phyloP scores from a whole-genome alignment of 2,329 filamentous ascomycete species.

The Sporothrix brasiliensis region DNA sequence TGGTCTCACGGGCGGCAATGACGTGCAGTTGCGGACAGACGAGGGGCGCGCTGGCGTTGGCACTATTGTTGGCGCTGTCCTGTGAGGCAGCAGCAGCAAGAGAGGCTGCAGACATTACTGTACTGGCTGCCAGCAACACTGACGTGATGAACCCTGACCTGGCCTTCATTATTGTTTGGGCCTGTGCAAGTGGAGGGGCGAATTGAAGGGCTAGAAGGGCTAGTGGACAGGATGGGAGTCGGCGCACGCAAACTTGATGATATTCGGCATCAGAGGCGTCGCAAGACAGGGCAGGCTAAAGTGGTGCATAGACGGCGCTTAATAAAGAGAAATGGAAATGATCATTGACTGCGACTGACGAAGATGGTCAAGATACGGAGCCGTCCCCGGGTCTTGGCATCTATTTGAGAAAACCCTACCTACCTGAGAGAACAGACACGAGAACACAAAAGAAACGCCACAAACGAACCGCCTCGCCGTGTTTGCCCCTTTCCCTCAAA shows the following conservation, averaged over 20 bases:
- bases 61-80: background rate
- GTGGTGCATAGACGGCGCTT: background rate
- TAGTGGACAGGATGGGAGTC: background rate
- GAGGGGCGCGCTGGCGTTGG: background rate
- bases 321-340: too few species aligned
- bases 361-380: background rate
- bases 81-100: background rate
- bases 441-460: background rate
- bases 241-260: background rate
- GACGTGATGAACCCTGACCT: background rate
- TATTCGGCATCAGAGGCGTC: background rate
- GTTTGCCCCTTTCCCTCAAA: background rate
- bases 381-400: slow-evolving; percentile 1
- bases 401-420: background rate
- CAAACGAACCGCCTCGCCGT: background rate
- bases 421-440: background rate
- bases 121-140: background rate
- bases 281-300: background rate
- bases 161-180: background rate
- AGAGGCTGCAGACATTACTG: background rate
- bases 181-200: background rate
- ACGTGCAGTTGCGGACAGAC: slow-evolving; percentile 51
- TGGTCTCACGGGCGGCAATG: slow-evolving; percentile 56
- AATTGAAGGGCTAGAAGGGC: background rate
- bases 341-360: too few species aligned